Evolutionary conservation across 805 yeast species (phyloP).

Genomic region (Yamadazyma sp.): DNA sequence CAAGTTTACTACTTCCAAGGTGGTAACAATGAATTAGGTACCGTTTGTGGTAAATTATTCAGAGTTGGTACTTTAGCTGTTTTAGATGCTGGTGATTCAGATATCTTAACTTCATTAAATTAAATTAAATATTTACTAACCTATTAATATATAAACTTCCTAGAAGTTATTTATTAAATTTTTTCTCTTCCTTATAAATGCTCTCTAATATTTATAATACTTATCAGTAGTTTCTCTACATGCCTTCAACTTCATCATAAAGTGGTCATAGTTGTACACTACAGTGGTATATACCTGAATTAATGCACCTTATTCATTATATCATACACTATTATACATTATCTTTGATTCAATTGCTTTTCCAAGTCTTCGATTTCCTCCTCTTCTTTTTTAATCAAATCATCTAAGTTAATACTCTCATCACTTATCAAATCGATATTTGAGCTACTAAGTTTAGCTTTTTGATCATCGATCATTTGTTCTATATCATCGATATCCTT

Average conservation of each 20-base stretch:
- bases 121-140: too few species aligned
- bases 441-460: conserved; percentile 31
- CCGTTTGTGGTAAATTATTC: conserved; percentile 99
- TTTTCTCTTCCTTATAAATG: too few species aligned
- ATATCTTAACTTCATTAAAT: conserved; percentile 69
- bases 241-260: too few species aligned
- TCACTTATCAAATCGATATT: conserved; percentile 15
- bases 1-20: conserved; percentile 98
- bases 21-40: conserved; percentile 99
- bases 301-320: too few species aligned
- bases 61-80: conserved; percentile 97
- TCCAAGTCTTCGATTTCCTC: conserved; percentile 44
- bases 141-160: too few species aligned
- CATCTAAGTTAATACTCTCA: conserved; percentile 33
- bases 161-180: too few species aligned
- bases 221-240: too few species aligned
- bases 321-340: not conserved
- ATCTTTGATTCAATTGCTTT: conserved; percentile 21
- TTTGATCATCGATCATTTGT: conserved; percentile 41
- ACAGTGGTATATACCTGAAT: too few species aligned
- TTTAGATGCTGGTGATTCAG: conserved; percentile 99
- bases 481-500: conserved; percentile 45
- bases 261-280: too few species aligned
- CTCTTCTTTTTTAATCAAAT: conserved; percentile 43
- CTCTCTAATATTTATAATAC: too few species aligned